Evolutionary conservation across 805 yeast species (phyloP).

Genomic region (Novakomyces olei): DNA sequence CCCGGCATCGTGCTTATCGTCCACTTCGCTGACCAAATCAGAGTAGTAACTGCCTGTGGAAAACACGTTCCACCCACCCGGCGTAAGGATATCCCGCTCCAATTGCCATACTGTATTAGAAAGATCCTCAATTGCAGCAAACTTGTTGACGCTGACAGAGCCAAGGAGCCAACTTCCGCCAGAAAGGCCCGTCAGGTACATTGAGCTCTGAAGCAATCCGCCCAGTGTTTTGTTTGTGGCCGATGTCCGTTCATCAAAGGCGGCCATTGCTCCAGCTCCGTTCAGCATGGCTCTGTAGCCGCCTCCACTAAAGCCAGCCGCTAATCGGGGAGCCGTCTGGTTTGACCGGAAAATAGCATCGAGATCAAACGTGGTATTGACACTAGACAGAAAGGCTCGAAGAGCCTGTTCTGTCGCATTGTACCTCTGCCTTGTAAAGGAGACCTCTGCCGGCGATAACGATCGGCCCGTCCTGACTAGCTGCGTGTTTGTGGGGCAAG

Average conservation of each 20-base stretch:
- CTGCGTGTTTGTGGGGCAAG: slow-evolving; percentile 1
- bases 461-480: neutral
- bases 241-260: slow-evolving; percentile 19
- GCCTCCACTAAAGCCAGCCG: slow-evolving; percentile 57
- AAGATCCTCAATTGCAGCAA: slow-evolving; percentile 16
- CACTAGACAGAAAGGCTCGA: neutral
- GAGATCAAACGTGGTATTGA: neutral
- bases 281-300: slow-evolving; percentile 51
- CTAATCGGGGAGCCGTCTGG: slow-evolving; percentile 10
- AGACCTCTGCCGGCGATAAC: neutral
- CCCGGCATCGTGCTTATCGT: slow-evolving; percentile 37
- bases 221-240: slow-evolving; percentile 18
- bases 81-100: neutral
- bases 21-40: slow-evolving; percentile 22
- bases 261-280: slow-evolving; percentile 34
- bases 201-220: slow-evolving; percentile 31
- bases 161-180: slow-evolving; percentile 58
- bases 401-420: neutral
- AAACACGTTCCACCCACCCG: slow-evolving; percentile 27
- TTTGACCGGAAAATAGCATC: neutral
- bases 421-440: neutral
- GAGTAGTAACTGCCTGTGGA: slow-evolving; percentile 26
- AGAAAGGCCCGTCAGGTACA: slow-evolving; percentile 42
- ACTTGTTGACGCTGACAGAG: slow-evolving; percentile 22
- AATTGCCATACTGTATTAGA: slow-evolving; percentile 15